Evolutionary conservation across 2,329 filamentous ascomycete species (phyloP), one percentile per base, ranked within the genome.

Genomic region (Cercospora zeina): DNA sequence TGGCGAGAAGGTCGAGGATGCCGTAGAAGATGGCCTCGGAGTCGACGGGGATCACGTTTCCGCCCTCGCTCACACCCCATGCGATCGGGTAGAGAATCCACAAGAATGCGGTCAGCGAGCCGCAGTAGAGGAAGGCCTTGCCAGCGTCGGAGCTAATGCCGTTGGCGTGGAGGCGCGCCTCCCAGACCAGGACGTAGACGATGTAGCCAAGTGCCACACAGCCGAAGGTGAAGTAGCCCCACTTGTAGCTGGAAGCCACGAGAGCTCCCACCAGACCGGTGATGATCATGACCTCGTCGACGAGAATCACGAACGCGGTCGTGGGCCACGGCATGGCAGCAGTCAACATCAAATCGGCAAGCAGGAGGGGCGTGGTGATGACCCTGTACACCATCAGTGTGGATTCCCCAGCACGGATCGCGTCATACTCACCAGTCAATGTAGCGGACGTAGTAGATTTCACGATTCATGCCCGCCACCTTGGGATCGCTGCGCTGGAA

Each of bases 11-110:
- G 63, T 90, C 87, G 0, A 90, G 79, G 2, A 89, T 76, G 45
- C 87, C 86, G 70, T 90, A 90, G 72, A 89, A 89, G 62, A 88
- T 76, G 10, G 85, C 85, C 70, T 90, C 87, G 0, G 83, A 84
- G 70, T 90, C 87, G 0, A 85, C 83, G 1, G 86, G 75, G 55
- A 89, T 87, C 65, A 87, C 75, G 67, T 89, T 89, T 10, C 85
- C 86, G 33, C 85, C 86, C 73, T 89, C 86, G 47, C 76, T 79
- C 2, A 88, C 69, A 14, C 85, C 86, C 71, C 86, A 89, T 21
- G 82, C 81, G 63, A 87, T 81, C 0, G 87, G 87, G 73, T 89
- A 89, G 27, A 87, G 69, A 66, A 85, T 83, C 86, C 86, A 88
- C 33, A 89, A 75, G 68, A 85, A 75, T 21, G 84, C 74, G n/a